Evolutionary conservation across 148 eudicot species (phyloP).

Genomic region (Suaeda aralocaspica): DNA sequence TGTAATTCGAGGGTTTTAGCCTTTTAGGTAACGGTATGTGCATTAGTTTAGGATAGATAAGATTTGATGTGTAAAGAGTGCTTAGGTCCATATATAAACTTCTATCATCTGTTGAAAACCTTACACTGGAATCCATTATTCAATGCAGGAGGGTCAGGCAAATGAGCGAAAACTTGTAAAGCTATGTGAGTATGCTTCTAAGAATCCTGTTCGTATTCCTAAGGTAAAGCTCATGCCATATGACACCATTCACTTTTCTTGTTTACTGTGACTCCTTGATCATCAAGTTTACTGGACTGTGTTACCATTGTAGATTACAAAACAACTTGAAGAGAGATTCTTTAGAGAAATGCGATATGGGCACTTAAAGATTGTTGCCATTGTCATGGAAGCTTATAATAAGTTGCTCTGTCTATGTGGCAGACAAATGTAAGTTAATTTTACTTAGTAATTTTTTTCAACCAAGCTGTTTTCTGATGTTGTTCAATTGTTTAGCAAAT

Average conservation of each 20-base stretch:
- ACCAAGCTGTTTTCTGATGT: no score
- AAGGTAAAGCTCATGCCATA: constrained; percentile 40
- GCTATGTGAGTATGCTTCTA: constrained; percentile 95
- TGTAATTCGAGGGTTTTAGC: no score
- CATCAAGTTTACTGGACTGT: not conserved
- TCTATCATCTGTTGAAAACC: constrained; percentile 1
- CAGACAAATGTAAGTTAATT: constrained; percentile 67
- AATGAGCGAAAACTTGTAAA: constrained; percentile 79
- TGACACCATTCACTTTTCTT: no score
- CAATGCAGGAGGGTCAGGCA: constrained; percentile 58
- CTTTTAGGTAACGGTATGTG: no score
- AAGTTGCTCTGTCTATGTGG: constrained; percentile 73
- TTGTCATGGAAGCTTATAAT: constrained; percentile 59
- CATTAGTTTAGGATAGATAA: not conserved
- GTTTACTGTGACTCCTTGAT: not conserved
- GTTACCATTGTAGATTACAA: constrained; percentile 52
- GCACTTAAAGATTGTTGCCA: constrained; percentile 50
- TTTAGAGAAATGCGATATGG: constrained; percentile 76
- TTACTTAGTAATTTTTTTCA: not conserved
- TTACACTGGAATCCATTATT: constrained; percentile 5
- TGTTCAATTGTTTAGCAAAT: no score
- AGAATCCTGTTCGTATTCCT: constrained; percentile 89
- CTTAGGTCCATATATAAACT: no score
- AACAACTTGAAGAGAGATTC: constrained; percentile 86
- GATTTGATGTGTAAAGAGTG: not conserved